Percentiles rank a stretch among this genome's conserved stretches.
Evolutionary conservation across 768 basidiomycete genomes (phyloP).

Genomic region (Dentipellis fragilis): DNA sequence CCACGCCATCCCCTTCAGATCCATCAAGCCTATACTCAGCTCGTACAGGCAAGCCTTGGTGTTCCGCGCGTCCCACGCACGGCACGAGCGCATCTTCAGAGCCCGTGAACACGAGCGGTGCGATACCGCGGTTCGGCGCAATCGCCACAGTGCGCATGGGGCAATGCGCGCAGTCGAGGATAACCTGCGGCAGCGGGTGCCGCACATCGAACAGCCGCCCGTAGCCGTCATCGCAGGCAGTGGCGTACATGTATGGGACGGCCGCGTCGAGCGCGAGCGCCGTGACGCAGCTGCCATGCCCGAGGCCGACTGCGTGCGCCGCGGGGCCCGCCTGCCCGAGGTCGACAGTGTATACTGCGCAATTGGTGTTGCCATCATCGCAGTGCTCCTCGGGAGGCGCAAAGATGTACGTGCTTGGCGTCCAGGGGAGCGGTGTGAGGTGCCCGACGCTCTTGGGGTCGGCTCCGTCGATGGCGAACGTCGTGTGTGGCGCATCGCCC

Average conservation of each 20-base stretch:
- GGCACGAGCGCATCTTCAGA: neutral
- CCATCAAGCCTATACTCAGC: neutral
- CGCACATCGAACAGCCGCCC: neutral
- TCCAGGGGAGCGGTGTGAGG: neutral
- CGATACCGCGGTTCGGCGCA: neutral
- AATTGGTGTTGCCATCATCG: neutral
- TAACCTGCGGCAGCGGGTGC: neutral
- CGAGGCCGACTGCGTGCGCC: neutral
- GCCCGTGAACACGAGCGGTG: neutral
- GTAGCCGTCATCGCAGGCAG: neutral
- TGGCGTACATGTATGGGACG: neutral
- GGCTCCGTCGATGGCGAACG: neutral
- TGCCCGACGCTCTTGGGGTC: neutral
- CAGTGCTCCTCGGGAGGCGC: neutral
- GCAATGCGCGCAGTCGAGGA: neutral
- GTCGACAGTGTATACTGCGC: neutral
- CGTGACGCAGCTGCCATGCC: neutral
- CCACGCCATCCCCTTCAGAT: neutral
- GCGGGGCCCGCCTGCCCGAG: neutral
- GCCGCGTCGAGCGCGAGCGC: neutral
- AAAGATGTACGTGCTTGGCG: neutral
- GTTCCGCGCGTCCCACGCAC: neutral
- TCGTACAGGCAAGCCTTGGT: neutral
- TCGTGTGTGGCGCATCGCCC: neutral
- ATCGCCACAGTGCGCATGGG: neutral